Evolutionary conservation across 2,329 filamentous ascomycete genomes (phyloP), one percentile per base, ranked within the genome.

Genomic region (Nigrograna mackinnonii): DNA sequence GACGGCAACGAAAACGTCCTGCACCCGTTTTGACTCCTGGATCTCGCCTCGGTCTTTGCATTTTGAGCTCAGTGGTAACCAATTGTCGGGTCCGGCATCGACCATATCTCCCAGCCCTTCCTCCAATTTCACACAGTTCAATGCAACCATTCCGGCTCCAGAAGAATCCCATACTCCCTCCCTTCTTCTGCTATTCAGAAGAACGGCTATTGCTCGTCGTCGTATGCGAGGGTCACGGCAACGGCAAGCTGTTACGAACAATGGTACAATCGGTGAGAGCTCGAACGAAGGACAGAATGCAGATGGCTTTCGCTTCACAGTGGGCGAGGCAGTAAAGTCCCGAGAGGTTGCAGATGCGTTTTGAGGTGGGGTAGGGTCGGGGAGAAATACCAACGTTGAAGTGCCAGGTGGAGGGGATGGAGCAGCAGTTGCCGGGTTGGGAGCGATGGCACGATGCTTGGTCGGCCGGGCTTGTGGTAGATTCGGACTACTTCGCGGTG

Each of bases 241-340:
- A 7, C 55, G 55, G 43, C 51, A 55, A 12, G 57, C 52, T 22
- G 49, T 47, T 11, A 61, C 24, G 45, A 63, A 63, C 6, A 61
- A 42, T 12, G 58, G 50, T 3, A 62, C 52, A 19, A 61, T 62
- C 5, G 54, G 57, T 1, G 55, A 57, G 24, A 61, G 52, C 26
- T 61, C 57, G 43, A 62, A 61, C 13, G 58, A 60, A 3, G 58
- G 58, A 3, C 56, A 52, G 45, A 62, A 62, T 3, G 54, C 47
- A 3, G 45, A 30, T 6, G 49, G 54, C 31, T 42, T 46, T 13
- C 35, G 44, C 41, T 44, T 53, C 4, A 49, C 18, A 13, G 24
- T 13, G 7, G 43, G 38, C 2, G 40, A 22, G 31, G 39, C 24
- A 20, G 24, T 32, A 11, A 22, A 35, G 14, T 43, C 31, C 13